These are phyloP conservation scores for Eutrema heterophyllum DNA, from an alignment of 345 rosid species.

Conservation along the genomic window DNA sequence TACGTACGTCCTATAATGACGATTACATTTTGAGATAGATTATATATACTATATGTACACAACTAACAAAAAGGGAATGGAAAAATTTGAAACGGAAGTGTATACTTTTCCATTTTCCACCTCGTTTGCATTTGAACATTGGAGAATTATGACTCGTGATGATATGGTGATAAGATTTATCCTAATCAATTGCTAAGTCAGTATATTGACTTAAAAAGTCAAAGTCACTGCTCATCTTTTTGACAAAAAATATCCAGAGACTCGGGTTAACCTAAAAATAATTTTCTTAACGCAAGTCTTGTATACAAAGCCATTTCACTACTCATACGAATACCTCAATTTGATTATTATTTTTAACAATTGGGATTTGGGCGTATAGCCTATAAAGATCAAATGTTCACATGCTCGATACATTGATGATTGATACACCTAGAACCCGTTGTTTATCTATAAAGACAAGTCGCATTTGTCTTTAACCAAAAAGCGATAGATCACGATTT, in stretches of 20 bases:
- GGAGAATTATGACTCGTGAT: slow-evolving; percentile 8
- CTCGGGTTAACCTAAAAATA: background rate
- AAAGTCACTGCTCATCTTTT: slow-evolving; percentile 1
- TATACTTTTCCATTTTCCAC: slow-evolving; percentile 7
- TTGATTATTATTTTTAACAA: background rate
- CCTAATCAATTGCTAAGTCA: slow-evolving; percentile 4
- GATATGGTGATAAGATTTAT: background rate
- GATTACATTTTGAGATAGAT: background rate
- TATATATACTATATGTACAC: no score
- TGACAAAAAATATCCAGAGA: background rate
- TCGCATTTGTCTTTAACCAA: background rate
- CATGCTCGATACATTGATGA: background rate
- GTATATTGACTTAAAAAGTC: slow-evolving; percentile 11
- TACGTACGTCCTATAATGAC: background rate
- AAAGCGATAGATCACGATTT: background rate
- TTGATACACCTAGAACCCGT: background rate
- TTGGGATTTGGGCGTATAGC: background rate
- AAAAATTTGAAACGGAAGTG: slow-evolving; percentile 5
- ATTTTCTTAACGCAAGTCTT: background rate
- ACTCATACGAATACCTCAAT: background rate
- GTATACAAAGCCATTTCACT: background rate
- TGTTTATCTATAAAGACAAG: background rate
- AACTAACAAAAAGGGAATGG: background rate
- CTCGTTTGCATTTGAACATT: background rate
- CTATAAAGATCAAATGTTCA: background rate